These are phyloP conservation scores for Talaromyces atroroseus DNA, from an alignment of 2,329 filamentous ascomycete genomes.

Conservation along the genomic window DNA sequence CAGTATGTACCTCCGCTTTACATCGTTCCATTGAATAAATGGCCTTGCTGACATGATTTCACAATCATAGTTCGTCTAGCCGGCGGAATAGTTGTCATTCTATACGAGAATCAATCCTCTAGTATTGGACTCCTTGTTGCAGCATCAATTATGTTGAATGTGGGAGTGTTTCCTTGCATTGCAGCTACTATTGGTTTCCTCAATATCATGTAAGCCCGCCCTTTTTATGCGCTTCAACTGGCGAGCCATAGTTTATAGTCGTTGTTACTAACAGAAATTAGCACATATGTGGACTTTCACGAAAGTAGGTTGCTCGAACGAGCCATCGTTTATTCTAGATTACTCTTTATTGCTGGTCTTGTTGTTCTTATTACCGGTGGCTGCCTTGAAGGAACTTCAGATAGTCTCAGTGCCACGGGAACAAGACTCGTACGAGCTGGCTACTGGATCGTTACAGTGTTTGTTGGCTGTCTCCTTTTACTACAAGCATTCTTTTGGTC, in stretches of 20 bases:
- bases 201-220: conserved; percentile 19
- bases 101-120: conserved; percentile 14
- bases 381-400: conserved; percentile 18
- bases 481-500: conserved; percentile 20
- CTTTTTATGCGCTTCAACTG: background rate
- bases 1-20: conserved; percentile 11
- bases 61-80: conserved; percentile 16
- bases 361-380: conserved; percentile 19
- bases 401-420: conserved; percentile 12
- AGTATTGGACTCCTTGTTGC: conserved; percentile 17
- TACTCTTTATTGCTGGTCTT: conserved; percentile 19
- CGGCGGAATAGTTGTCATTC: conserved; percentile 17
- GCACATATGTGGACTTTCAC: conserved; percentile 10
- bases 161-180: conserved; percentile 22
- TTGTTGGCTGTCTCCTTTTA: conserved; percentile 16
- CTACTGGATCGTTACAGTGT: conserved; percentile 19
- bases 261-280: background rate
- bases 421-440: conserved; percentile 19
- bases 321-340: conserved; percentile 14
- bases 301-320: conserved; percentile 7
- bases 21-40: background rate
- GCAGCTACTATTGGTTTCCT: conserved; percentile 21
- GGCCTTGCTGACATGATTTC: background rate
- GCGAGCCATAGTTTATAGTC: background rate
- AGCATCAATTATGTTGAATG: conserved; percentile 18